Evolutionary conservation across 495 filamentous ascomycete species (phyloP).

Genomic region (Tuber melanosporum): DNA sequence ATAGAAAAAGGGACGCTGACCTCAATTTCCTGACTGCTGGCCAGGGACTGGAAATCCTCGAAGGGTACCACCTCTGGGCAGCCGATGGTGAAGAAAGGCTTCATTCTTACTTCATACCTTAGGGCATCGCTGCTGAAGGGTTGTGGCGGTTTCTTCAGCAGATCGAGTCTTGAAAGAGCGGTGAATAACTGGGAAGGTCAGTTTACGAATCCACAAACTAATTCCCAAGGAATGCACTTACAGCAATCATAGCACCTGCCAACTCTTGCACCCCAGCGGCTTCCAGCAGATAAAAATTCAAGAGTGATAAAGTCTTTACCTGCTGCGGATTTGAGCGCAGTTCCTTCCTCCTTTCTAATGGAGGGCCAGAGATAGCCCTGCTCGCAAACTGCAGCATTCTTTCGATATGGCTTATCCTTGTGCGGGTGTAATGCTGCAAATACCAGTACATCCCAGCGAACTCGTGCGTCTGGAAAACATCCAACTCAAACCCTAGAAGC

Average conservation of each 20-base stretch:
- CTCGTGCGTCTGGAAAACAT: slow-evolving; percentile 82
- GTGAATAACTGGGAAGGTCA: slow-evolving; percentile 55
- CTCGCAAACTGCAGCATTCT: slow-evolving; percentile 60
- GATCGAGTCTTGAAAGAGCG: slow-evolving; percentile 54
- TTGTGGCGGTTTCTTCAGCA: slow-evolving; percentile 54
- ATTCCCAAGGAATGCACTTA: slow-evolving; percentile 3
- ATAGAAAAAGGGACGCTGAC: slow-evolving; percentile 9
- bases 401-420: slow-evolving; percentile 57
- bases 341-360: slow-evolving; percentile 30
- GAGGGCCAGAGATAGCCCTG: slow-evolving; percentile 20
- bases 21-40: slow-evolving; percentile 43
- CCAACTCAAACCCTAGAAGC: slow-evolving; percentile 92
- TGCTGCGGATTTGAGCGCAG: slow-evolving; percentile 46
- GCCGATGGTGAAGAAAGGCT: slow-evolving; percentile 66
- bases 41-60: slow-evolving; percentile 51
- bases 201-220: neutral
- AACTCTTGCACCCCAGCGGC: slow-evolving; percentile 63
- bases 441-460: slow-evolving; percentile 88
- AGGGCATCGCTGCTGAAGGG: slow-evolving; percentile 65
- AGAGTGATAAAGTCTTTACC: slow-evolving; percentile 52
- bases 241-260: slow-evolving; percentile 54
- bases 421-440: slow-evolving; percentile 53
- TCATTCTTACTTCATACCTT: slow-evolving; percentile 85
- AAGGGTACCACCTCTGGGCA: slow-evolving; percentile 65
- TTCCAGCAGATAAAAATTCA: slow-evolving; percentile 59